phyloP scores from a whole-genome alignment of 768 basidiomycete genomes.

The Suillus americanus region DNA sequence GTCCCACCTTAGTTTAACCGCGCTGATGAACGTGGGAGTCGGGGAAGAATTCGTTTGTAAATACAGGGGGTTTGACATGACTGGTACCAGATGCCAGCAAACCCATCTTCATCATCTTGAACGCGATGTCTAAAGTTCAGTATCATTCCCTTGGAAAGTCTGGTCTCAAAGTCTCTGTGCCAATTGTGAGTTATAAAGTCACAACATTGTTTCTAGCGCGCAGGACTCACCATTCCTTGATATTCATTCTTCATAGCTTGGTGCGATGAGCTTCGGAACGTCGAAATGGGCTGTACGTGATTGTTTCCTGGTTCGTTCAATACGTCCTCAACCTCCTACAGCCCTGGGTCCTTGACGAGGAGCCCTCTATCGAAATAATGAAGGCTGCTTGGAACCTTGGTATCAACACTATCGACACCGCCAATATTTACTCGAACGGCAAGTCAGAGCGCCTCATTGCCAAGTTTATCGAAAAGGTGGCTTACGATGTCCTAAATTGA shows the following conservation, averaged over 20 bases:
- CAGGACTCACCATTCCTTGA: not conserved
- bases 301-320: not conserved
- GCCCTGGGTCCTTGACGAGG: constrained; percentile 29
- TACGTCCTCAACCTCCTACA: not conserved
- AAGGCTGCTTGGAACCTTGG: constrained; percentile 41
- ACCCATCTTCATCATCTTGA: constrained; percentile 5
- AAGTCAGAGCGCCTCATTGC: constrained; percentile 38
- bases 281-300: constrained; percentile 25
- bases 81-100: not conserved
- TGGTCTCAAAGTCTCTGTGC: constrained; percentile 34
- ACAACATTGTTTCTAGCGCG: not conserved
- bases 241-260: constrained; percentile 21
- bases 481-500: not conserved
- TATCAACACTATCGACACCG: constrained; percentile 40
- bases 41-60: not conserved
- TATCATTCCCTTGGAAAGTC: constrained; percentile 32
- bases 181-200: constrained; percentile 29
- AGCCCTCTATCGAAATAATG: constrained; percentile 31
- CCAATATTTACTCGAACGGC: constrained; percentile 38
- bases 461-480: constrained; percentile 36
- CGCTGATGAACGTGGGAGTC: too few relatives aligned
- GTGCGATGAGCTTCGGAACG: constrained; percentile 28
- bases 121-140: constrained; percentile 18
- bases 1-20: too few relatives aligned
- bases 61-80: not conserved